These are phyloP conservation scores for Fraxinus ornus DNA, from an alignment of 305 asterid species.

Conservation along the genomic window DNA sequence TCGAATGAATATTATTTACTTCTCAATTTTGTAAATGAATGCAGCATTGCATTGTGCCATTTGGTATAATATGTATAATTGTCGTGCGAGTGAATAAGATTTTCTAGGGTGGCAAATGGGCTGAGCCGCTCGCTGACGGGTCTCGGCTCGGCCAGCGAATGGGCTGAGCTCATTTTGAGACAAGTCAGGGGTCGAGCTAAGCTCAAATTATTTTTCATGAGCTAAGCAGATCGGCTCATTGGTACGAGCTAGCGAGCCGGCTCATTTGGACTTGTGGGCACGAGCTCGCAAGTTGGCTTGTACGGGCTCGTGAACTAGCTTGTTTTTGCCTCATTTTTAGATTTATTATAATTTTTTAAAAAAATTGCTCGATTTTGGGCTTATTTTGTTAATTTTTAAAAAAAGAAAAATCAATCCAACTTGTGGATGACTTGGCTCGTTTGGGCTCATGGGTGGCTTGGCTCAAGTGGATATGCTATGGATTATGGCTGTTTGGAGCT, in stretches of 20 bases:
- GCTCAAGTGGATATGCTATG: neutral
- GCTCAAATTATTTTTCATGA: neutral
- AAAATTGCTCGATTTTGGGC: neutral
- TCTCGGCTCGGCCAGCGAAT: neutral
- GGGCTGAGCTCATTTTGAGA: neutral
- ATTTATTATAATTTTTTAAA: too few relatives aligned
- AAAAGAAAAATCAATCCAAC: neutral
- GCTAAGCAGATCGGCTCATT: neutral
- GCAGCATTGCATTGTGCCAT: neutral
- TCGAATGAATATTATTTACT: neutral
- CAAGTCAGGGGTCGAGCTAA: neutral
- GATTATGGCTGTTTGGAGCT: neutral
- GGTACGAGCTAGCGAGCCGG: neutral
- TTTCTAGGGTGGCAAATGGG: neutral
- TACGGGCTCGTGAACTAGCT: neutral
- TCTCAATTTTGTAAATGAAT: neutral
- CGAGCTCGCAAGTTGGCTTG: too few relatives aligned
- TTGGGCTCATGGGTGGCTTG: neutral
- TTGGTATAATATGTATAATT: neutral
- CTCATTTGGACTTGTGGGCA: too few relatives aligned
- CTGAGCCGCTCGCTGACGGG: too few relatives aligned
- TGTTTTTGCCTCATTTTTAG: neutral
- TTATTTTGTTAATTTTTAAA: neutral
- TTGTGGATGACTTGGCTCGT: neutral
- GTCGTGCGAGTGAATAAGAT: neutral